Base-by-base conservation (phyloP, 2,329 filamentous ascomycete species). In the Neonectria sp. region DNA sequence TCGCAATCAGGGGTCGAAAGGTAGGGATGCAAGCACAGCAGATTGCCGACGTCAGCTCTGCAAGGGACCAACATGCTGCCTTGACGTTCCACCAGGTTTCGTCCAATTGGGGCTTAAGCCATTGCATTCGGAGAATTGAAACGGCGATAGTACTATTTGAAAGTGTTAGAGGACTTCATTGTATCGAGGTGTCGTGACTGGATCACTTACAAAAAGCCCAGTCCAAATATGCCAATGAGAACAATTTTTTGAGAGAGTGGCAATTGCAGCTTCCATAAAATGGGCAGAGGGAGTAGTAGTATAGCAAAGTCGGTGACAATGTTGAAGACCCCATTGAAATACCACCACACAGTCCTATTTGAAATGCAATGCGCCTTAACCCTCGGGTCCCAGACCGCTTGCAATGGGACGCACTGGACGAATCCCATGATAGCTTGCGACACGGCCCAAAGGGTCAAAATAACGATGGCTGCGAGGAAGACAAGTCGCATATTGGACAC, bases 11-110 rank as follows among this genome's bases (percentile, higher is more conserved):
- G 7, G 68, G 71, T 4, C 69, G 61, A 5, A 68, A 65, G 0
- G 71, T 73, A 3, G 72, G 72, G 3, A 74, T 55, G 1, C 72
- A 74, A 1, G 68, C 68, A 27, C 68, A 73, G 6, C 55, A 33
- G 6, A 74, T 43, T 3, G 70, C 68, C 0, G 72, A 68, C 8
- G 63, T 68, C 1, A 64, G 15, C 29, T 74, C 72, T 0, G 72
- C 64, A 1, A 74, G 67, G 0, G 70, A 73, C 72, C 66, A 74
- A 0, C 60, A 58, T 0, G 62, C 60, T 3, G 66, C 40, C 0
- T 35, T 37, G 3, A 71, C 68, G 4, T 63, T 71, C 12, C 64
- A 57, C 68, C 70, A 74, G 1, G 72, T 65, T 3, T 45, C 8
- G 5, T 46, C 49, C 1, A 46, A 27, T 11, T 53, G 37, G 0